Percentiles rank a stretch among this genome's conserved stretches.
phyloP scores from a whole-genome alignment of 2,329 filamentous ascomycete genomes.

The Aspergillus ochraceus region DNA sequence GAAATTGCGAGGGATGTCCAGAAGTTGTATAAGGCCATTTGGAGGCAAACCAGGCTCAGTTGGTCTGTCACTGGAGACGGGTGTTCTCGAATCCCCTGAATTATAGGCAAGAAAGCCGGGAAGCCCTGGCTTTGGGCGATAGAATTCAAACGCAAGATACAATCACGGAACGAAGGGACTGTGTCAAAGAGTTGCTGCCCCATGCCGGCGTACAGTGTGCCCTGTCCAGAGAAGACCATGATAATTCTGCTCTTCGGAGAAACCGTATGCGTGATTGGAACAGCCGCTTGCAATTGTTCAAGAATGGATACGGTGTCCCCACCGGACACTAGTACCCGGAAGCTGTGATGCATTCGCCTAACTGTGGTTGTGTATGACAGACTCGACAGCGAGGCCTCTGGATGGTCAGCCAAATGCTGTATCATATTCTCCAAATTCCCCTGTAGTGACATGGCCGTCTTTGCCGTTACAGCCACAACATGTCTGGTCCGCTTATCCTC shows the following conservation, averaged over 20 bases:
- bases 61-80: constrained; percentile 26
- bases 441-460: constrained; percentile 41
- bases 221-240: constrained; percentile 40
- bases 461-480: constrained; percentile 58
- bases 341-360: constrained; percentile 45
- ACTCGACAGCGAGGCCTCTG: constrained; percentile 32
- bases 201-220: constrained; percentile 38
- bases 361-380: constrained; percentile 70
- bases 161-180: constrained; percentile 27
- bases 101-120: constrained; percentile 37
- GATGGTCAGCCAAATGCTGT: constrained; percentile 55
- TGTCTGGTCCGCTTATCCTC: constrained; percentile 58
- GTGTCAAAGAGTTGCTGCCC: constrained; percentile 36
- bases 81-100: constrained; percentile 32
- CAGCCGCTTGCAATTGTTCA: constrained; percentile 3
- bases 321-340: constrained; percentile 26
- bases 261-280: not conserved
- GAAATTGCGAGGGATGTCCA: constrained; percentile 39
- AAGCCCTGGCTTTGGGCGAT: constrained; percentile 36
- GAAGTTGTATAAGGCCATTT: constrained; percentile 40
- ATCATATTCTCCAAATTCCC: constrained; percentile 59
- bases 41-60: constrained; percentile 40
- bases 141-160: constrained; percentile 32
- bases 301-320: constrained; percentile 13
- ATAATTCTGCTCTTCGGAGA: constrained; percentile 15